These are phyloP conservation scores for Aspergillus ochraceoroseus DNA, from an alignment of 2,329 filamentous ascomycete genomes.

Conservation along the genomic window DNA sequence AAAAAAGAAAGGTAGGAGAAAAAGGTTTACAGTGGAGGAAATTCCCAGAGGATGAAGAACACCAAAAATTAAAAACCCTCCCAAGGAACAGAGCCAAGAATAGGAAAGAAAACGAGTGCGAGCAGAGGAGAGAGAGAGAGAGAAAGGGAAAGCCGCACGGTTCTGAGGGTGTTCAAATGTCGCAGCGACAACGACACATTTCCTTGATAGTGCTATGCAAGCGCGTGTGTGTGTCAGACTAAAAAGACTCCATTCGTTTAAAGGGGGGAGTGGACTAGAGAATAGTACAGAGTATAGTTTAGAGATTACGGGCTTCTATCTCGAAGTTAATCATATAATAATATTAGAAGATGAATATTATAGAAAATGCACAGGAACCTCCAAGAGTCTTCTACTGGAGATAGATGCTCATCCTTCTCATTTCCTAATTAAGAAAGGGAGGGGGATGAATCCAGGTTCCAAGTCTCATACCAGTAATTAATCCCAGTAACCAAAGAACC, in stretches of 20 bases:
- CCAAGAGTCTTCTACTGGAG: no score
- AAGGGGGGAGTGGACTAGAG: constrained; percentile 18
- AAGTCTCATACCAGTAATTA: constrained; percentile 15
- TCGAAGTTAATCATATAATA: no score
- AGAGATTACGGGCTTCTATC: constrained; percentile 16
- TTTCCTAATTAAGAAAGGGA: no score
- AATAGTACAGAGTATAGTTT: constrained; percentile 23
- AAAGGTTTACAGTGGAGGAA: constrained; percentile 5
- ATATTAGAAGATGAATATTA: no score
- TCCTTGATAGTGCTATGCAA: constrained; percentile 27
- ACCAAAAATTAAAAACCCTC: neutral
- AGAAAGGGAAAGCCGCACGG: constrained; percentile 20
- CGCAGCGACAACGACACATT: constrained; percentile 24
- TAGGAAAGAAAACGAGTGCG: constrained; percentile 9
- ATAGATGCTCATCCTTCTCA: no score
- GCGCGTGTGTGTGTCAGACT: constrained; percentile 29
- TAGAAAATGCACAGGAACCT: no score
- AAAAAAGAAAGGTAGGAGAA: constrained; percentile 5
- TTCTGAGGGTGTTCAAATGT: constrained; percentile 21
- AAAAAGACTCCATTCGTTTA: constrained; percentile 22
- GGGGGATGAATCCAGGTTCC: no score
- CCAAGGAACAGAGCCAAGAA: neutral
- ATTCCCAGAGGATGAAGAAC: constrained; percentile 3
- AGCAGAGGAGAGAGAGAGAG: constrained; percentile 11
- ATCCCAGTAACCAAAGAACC: constrained; percentile 21